phyloP scores from a whole-genome alignment of 2,329 filamentous ascomycete genomes.

The Colletotrichum lini region DNA sequence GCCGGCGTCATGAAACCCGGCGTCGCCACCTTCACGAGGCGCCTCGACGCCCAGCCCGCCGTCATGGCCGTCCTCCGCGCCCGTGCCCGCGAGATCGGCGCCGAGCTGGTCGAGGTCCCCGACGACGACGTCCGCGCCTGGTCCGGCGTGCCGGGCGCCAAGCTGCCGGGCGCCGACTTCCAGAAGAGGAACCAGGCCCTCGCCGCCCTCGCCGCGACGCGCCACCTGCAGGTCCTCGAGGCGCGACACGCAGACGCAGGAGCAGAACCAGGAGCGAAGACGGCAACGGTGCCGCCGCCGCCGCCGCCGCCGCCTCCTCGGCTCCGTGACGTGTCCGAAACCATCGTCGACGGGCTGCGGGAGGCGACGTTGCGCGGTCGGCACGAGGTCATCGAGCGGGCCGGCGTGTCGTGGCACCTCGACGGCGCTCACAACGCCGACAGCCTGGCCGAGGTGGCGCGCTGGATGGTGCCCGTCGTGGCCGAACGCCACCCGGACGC shows the following conservation, averaged over 20 bases:
- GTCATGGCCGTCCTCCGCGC: slow-evolving; percentile 62
- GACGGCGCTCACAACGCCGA: slow-evolving; percentile 96
- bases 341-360: slow-evolving; percentile 82
- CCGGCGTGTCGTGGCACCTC: slow-evolving; percentile 82
- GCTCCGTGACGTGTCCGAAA: slow-evolving; percentile 62
- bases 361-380: slow-evolving; percentile 83
- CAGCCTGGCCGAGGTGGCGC: slow-evolving; percentile 84
- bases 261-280: too few species aligned
- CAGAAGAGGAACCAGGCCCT: slow-evolving; percentile 72
- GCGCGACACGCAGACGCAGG: slow-evolving; percentile 60
- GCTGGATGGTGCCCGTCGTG: slow-evolving; percentile 78
- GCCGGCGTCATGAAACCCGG: slow-evolving; percentile 78
- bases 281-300: too few species aligned
- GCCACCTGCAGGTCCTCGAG: slow-evolving; percentile 47
- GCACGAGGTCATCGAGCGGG: slow-evolving; percentile 74
- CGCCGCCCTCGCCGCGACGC: slow-evolving; percentile 61
- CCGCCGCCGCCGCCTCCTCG: too few species aligned
- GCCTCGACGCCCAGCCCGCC: slow-evolving; percentile 49
- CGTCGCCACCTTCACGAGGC: slow-evolving; percentile 62
- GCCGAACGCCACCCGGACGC: slow-evolving; percentile 54
- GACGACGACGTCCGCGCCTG: slow-evolving; percentile 28
- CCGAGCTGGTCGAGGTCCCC: slow-evolving; percentile 55
- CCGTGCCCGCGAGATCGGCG: slow-evolving; percentile 68
- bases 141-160: slow-evolving; percentile 54
- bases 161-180: slow-evolving; percentile 67